These are phyloP conservation scores for Stylosanthes scabra DNA, from an alignment of 331 rosid species.

Conservation along the genomic window DNA sequence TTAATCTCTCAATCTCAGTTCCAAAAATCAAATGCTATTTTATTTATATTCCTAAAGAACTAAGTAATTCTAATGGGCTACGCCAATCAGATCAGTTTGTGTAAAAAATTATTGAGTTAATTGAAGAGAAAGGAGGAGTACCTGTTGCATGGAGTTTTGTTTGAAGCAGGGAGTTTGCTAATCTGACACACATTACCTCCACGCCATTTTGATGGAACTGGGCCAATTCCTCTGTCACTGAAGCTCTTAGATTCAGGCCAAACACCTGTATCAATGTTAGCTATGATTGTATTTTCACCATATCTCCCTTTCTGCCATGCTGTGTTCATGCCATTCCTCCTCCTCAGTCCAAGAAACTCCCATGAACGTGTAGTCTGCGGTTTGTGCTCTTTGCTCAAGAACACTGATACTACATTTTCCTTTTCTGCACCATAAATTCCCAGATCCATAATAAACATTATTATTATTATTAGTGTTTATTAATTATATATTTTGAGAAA, in stretches of 20 bases:
- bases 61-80: too few species aligned
- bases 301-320: constrained; percentile 45
- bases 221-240: constrained; percentile 40
- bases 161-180: constrained; percentile 20
- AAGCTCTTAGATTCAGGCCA: constrained; percentile 81
- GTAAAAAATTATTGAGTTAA: background rate
- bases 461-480: too few species aligned
- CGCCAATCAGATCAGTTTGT: too few species aligned
- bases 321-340: constrained; percentile 25
- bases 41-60: too few species aligned
- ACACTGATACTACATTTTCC: constrained; percentile 40
- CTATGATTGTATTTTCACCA: constrained; percentile 46
- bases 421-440: constrained; percentile 29
- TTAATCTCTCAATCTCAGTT: too few species aligned
- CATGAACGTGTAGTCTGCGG: constrained; percentile 49
- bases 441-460: too few species aligned
- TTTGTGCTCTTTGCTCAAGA: constrained; percentile 46
- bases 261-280: constrained; percentile 59
- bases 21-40: too few species aligned
- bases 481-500: background rate
- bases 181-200: constrained; percentile 44
- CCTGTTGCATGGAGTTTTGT: constrained; percentile 43
- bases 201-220: constrained; percentile 42
- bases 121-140: background rate
- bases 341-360: constrained; percentile 50